Percentiles rank a stretch among this genome's conserved stretches.
Evolutionary conservation across 2,329 filamentous ascomycete genomes (phyloP).

Genomic region (Seiridium cupressi): DNA sequence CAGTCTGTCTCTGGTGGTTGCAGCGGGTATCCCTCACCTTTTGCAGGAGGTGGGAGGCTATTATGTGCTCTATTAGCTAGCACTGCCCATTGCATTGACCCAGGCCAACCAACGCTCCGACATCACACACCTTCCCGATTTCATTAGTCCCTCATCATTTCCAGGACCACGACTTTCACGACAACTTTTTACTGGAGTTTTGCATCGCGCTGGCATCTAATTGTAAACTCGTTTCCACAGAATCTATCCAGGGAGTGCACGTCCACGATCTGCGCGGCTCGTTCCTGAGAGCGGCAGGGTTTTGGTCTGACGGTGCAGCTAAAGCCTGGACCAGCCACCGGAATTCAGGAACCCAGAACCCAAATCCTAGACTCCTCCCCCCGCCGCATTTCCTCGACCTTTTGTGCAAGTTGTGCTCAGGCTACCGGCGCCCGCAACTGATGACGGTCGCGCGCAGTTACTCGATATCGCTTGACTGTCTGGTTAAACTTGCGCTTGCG

Average conservation of each 20-base stretch:
- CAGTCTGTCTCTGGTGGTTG: slow-evolving; percentile 21
- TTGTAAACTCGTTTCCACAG: not conserved
- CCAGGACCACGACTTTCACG: not conserved
- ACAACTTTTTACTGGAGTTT: not conserved
- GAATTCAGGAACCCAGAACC: not conserved
- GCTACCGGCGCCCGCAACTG: not conserved
- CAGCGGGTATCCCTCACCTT: not conserved
- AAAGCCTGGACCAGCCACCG: not conserved
- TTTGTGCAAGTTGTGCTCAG: slow-evolving; percentile 3
- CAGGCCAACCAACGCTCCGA: not conserved
- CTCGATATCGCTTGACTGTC: not conserved
- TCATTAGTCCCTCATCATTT: not conserved
- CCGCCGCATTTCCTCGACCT: not conserved
- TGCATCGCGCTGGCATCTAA: not conserved
- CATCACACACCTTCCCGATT: not conserved
- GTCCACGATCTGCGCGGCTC: not conserved
- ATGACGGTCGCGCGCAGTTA: not conserved
- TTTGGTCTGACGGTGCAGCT: no score
- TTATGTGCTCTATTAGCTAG: not conserved
- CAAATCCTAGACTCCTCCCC: not conserved
- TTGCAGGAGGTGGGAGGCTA: not conserved
- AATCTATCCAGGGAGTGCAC: not conserved
- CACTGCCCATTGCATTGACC: not conserved
- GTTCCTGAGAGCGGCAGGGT: not conserved
- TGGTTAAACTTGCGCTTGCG: not conserved